These are phyloP conservation scores for Populus alba DNA, from an alignment of 345 rosid species.

Conservation along the genomic window DNA sequence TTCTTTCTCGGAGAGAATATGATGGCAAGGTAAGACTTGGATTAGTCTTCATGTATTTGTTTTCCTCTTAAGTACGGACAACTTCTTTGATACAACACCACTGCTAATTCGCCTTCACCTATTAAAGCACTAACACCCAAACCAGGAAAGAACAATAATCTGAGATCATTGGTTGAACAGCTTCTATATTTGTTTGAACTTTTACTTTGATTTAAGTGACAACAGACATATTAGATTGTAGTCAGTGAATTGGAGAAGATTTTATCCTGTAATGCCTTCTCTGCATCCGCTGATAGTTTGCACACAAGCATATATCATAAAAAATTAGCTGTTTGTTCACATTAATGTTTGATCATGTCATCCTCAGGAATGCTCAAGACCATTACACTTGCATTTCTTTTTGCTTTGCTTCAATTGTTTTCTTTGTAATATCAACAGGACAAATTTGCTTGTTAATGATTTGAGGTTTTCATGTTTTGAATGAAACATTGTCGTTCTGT, in stretches of 20 bases:
- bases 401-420: background rate
- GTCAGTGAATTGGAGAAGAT: background rate
- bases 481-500: background rate
- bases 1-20: constrained; percentile 68
- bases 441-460: background rate
- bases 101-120: background rate
- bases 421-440: background rate
- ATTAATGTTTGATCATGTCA: background rate
- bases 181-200: background rate
- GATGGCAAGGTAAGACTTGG: constrained; percentile 66
- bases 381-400: background rate
- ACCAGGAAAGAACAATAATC: too few relatives aligned
- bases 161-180: background rate
- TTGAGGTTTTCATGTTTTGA: background rate
- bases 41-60: background rate
- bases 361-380: background rate
- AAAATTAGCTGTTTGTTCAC: background rate
- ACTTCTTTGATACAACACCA: too few relatives aligned
- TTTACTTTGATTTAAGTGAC: background rate
- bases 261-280: background rate
- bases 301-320: too few relatives aligned
- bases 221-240: background rate
- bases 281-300: background rate
- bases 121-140: background rate
- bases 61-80: background rate